These are phyloP conservation scores for Venustampulla echinocandica DNA, from an alignment of 495 filamentous ascomycete genomes.

Conservation along the genomic window DNA sequence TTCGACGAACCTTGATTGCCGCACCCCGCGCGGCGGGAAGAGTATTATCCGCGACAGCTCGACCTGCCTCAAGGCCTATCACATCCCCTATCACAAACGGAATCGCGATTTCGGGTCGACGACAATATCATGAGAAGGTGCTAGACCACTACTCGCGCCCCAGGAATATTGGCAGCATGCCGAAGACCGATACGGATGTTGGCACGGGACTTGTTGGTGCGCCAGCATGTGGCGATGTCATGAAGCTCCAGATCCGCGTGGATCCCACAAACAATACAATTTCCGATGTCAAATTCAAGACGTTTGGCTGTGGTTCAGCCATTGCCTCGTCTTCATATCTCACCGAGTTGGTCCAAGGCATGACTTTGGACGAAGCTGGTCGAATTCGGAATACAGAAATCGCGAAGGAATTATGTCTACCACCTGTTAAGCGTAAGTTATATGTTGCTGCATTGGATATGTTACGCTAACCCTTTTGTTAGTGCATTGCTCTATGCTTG, in stretches of 20 bases:
- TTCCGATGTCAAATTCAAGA: slow-evolving; percentile 94
- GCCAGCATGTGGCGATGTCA: slow-evolving; percentile 77
- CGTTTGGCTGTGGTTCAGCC: slow-evolving; percentile 93
- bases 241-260: slow-evolving; percentile 98
- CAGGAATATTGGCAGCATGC: slow-evolving; percentile 88
- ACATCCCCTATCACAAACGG: slow-evolving; percentile 23
- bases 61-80: slow-evolving; percentile 33
- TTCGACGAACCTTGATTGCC: slow-evolving; percentile 42
- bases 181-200: slow-evolving; percentile 78
- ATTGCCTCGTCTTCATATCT: slow-evolving; percentile 88
- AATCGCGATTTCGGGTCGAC: slow-evolving; percentile 27
- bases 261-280: slow-evolving; percentile 85
- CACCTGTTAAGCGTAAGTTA: slow-evolving; percentile 82
- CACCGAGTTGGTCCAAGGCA: slow-evolving; percentile 86
- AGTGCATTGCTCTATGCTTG: slow-evolving; percentile 99
- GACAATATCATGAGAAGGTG: slow-evolving; percentile 54
- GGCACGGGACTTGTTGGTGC: slow-evolving; percentile 95
- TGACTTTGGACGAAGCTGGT: slow-evolving; percentile 90
- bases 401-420: slow-evolving; percentile 89
- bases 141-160: slow-evolving; percentile 92
- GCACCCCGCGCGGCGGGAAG: slow-evolving; percentile 39
- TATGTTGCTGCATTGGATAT: no score
- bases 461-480: no score
- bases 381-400: slow-evolving; percentile 95
- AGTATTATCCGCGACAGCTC: slow-evolving; percentile 35